Base-by-base conservation (phyloP, 345 rosid genomes). In the Euphorbia lathyris region DNA sequence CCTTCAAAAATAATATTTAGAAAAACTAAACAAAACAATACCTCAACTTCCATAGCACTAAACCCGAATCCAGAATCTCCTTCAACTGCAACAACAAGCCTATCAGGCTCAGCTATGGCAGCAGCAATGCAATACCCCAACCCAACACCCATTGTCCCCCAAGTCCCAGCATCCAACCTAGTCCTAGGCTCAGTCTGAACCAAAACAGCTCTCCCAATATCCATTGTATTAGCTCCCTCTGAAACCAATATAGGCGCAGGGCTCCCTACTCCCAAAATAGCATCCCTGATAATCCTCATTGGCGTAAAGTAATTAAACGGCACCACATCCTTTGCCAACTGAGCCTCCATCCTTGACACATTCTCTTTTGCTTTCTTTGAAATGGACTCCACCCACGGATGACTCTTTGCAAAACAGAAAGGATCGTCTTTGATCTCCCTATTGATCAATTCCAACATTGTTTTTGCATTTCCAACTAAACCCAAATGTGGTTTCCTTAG, bases 101-200 rank as follows among this genome's bases (percentile, higher is more conserved):
- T 77, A 29, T 87, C 87, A 68, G 98, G 98, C 63, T 77, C 88
- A 73, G 98, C 99, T 79, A 88, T 88, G 17, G 97, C 97, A 82
- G 98, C 98, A 13, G 99, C 99, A 71, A 95, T 87, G 80, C 98
- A 95, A 80, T 92, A 95, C 14, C 99, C 99, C 81, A 95, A 80
- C 65, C 99, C 99, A 76, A 95, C 97, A 51, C 99, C 99, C 99
- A 95, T 95, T 32, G 99, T 95, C 25, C 99, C 99, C 99, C 98
- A 92, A 68, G 99, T 88, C 68, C 99, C 99, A 50, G 99, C 99
- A 92, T 95, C 99, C 82, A 95, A 79, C 84, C 98, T 85, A 42
- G 97, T 88, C 84, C 99, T 87, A 0, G 99, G 96, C 85, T 95
- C 98, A 3, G 85, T 92, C 82, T 95, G 99, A 74, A 95, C 92